Evolutionary conservation across 768 basidiomycete genomes (phyloP), one percentile per base, ranked within the genome.

Genomic region (Russula vinacea): DNA sequence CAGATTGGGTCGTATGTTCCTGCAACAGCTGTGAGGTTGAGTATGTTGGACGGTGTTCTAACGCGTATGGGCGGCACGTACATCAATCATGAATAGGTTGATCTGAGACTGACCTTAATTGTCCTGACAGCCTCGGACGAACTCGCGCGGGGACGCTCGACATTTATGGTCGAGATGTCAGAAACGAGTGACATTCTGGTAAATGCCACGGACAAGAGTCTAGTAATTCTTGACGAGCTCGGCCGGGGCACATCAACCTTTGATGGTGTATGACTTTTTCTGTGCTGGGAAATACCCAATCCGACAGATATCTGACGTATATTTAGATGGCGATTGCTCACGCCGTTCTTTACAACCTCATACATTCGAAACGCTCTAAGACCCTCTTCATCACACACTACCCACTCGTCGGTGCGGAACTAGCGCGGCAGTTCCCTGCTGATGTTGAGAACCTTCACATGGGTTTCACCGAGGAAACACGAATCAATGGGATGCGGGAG

Each of bases 371-470:
- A 32, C 80, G 80, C 66, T 87, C 85, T 75, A 88, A 87, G 73
- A 90, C 89, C 1, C 75, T 98, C 40, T 98, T 98, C 74, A 96
- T 98, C 70, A 98, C 96, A 0, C 95, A 98, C 73, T 98, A 97
- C 71, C 94, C 94, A 4, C 78, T 87, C 40, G 83, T 96, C 14
- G 92, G 92, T n/a, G 75, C 79, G 5, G 84, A 85, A 50, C 71
- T 92, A 29, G 83, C 84, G 68, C 79, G 77, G 33, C 79, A 79
- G 62, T 88, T 83, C 71, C 85, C 88, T 1, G 65, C 71, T 16
- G 80, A 84, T 16, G 77, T 92, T 42, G 80, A 86, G 68, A 95
- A 94, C 71, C 73, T 89, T 69, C 94, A 97, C 71, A 95, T 98
- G 90, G 86, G 85, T 29, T 96, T 91, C 70, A 80, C 82, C 26